Evolutionary conservation across 306 rosid species (phyloP).

Genomic region (Lathyrus tuberosus): DNA sequence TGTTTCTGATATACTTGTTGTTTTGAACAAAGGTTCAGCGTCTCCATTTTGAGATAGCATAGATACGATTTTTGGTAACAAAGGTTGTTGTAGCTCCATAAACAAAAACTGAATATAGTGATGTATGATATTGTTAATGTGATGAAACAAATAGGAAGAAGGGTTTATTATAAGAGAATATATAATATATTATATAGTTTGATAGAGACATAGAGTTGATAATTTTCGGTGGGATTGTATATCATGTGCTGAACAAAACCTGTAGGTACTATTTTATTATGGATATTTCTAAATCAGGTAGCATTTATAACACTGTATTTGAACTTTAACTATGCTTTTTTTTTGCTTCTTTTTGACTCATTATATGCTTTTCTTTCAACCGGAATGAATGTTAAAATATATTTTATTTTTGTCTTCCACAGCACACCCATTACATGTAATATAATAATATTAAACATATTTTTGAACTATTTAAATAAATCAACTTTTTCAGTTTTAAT

Average conservation of each 20-base stretch:
- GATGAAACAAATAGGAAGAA: slow-evolving; percentile 34
- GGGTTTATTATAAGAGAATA: too few species aligned
- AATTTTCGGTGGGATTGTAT: slow-evolving; percentile 44
- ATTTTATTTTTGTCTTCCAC: too few species aligned
- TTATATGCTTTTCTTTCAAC: neutral
- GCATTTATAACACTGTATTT: slow-evolving; percentile 37
- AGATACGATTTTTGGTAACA: neutral
- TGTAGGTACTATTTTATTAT: slow-evolving; percentile 30
- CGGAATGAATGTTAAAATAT: too few species aligned
- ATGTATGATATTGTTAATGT: slow-evolving; percentile 24
- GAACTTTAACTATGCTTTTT: slow-evolving; percentile 3
- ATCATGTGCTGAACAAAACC: slow-evolving; percentile 37
- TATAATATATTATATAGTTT: slow-evolving; percentile 4
- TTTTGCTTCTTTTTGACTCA: too few species aligned
- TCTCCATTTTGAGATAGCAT: too few species aligned
- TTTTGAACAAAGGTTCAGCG: neutral
- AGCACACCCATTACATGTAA: too few species aligned
- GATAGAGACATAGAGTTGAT: neutral
- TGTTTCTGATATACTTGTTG: neutral
- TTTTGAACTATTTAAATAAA: too few species aligned
- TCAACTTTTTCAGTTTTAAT: too few species aligned
- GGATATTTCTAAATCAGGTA: slow-evolving; percentile 37
- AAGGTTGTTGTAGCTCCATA: slow-evolving; percentile 38
- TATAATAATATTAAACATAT: too few species aligned
- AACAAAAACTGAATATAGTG: slow-evolving; percentile 24